Evolutionary conservation across 495 filamentous ascomycete genomes (phyloP), one percentile per base, ranked within the genome.

Genomic region (Bacidia rubella): DNA sequence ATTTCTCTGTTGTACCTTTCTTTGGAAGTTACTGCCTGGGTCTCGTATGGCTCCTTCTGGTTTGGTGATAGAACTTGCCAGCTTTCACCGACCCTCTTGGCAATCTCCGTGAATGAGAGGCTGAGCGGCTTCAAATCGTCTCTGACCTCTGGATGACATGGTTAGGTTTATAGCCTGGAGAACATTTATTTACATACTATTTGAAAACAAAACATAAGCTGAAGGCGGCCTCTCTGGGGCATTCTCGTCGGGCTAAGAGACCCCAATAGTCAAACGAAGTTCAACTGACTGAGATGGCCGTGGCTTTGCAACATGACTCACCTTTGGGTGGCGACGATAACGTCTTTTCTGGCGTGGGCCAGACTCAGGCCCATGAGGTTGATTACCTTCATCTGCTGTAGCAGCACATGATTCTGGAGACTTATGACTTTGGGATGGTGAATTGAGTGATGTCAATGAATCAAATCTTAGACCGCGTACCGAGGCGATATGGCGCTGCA

Each of bases 141-240:
- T 52, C 85, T 74, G 65, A 86, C 80, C 62, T 83, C 82, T 86
- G 56, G 3, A 52, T 19, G 45, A 11, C 12, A 29, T 52, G 39
- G 53, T 35, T 35, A 35, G 29, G 15, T 35, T 5, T 5, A 15
- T 7, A 5, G 15, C 15, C 15, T 35, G 43, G 47, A 20, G 25
- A 20, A 20, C 7, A 19, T 4, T 29, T 40, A 12, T 10, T 1
- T 35, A 72, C 80, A 65, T 67, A 86, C 83, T 82, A 63, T 88
- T 88, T 2, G 85, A 87, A 62, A 89, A 89, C 50, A 89, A 79
- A 21, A 89, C 85, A 64, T 89, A 89, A 32, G 85, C 85, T 10
- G 85, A 88, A 1, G 85, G 80, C 21, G 85, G 81, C 23, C 85
- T 69, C 60, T 86, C 83, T 15, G 85, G 85, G 2, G 85, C 85